A percentile compares a stretch with the other conserved stretches of the same genome.
These are phyloP conservation scores for Entomortierella chlamydospora DNA, from an alignment of 192 early-diverging fungal genomes.

Conservation along the genomic window DNA sequence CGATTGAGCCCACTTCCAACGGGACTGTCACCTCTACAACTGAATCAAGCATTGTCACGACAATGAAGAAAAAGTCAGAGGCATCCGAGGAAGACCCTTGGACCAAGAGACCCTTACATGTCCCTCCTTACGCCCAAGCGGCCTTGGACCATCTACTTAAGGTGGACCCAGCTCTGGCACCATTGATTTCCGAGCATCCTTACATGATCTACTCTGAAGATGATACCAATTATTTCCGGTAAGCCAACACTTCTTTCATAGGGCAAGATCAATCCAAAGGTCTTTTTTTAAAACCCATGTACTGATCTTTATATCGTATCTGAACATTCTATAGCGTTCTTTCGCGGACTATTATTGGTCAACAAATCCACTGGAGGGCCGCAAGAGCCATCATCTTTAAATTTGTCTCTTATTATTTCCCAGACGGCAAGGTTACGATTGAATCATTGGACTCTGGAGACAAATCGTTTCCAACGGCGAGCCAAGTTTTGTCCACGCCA, in stretches of 20 bases:
- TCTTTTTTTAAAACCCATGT: too few species aligned
- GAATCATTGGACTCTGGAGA: conserved; percentile 40
- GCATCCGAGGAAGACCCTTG: conserved; percentile 27
- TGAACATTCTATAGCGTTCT: conserved; percentile 12
- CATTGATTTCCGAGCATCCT: conserved; percentile 29
- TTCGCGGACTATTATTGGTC: conserved; percentile 34
- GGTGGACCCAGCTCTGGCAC: conserved; percentile 26
- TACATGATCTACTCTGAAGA: conserved; percentile 35
- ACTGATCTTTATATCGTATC: not conserved
- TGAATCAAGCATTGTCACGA: not conserved
- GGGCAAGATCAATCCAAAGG: too few species aligned
- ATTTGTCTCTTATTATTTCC: conserved; percentile 36
- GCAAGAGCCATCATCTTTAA: conserved; percentile 45
- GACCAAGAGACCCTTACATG: conserved; percentile 21
- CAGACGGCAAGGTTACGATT: conserved; percentile 20
- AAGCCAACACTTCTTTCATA: not conserved
- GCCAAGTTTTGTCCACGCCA: conserved; percentile 23
- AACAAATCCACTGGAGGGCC: conserved; percentile 50
- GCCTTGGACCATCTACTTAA: conserved; percentile 32
- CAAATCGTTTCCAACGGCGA: conserved; percentile 25
- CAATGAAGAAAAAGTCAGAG: conserved; percentile 10
- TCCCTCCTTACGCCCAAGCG: conserved; percentile 21
- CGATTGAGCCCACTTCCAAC: not conserved
- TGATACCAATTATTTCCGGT: conserved; percentile 52
- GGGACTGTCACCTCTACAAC: not conserved